Conservation (phyloP, 2,329 filamentous ascomycete species). For the Trichoderma sp. region DNA sequence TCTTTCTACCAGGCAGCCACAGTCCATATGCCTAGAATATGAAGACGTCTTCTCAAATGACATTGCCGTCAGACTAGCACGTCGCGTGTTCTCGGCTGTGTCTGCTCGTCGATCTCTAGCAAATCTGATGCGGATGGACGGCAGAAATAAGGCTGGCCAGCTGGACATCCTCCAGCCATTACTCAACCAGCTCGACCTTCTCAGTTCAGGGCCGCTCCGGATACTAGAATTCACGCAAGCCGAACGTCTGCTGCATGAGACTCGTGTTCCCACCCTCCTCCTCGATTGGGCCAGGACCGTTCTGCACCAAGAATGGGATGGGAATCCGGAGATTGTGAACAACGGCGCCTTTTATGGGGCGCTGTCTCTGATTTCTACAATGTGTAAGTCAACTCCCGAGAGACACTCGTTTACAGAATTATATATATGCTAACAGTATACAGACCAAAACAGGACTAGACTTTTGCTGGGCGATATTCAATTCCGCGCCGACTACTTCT, state of each 20-base stretch:
- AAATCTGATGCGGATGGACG: slow-evolving; percentile 44
- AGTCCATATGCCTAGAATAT: slow-evolving; percentile 58
- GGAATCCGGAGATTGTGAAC: slow-evolving; percentile 67
- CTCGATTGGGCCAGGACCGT: slow-evolving; percentile 75
- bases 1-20: slow-evolving; percentile 48
- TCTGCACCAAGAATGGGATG: slow-evolving; percentile 79
- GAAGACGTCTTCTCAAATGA: slow-evolving; percentile 65
- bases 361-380: slow-evolving; percentile 68
- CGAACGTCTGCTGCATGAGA: slow-evolving; percentile 59
- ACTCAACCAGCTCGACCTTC: slow-evolving; percentile 56
- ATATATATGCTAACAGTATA: not conserved
- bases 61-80: slow-evolving; percentile 60
- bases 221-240: slow-evolving; percentile 51
- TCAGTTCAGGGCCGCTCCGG: slow-evolving; percentile 48
- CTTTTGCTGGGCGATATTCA: slow-evolving; percentile 67
- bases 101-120: slow-evolving; percentile 54
- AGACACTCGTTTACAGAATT: not conserved
- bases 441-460: slow-evolving; percentile 63
- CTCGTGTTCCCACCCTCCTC: slow-evolving; percentile 56
- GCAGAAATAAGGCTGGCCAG: slow-evolving; percentile 36
- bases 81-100: slow-evolving; percentile 60
- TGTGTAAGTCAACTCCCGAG: slow-evolving; percentile 60
- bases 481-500: slow-evolving; percentile 75
- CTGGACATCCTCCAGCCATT: slow-evolving; percentile 49
- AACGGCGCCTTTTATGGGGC: slow-evolving; percentile 76